A percentile compares a stretch with the other conserved stretches of the same genome.
Conservation (phyloP, 192 early-diverging fungal species). For the Cladochytrium replicatum region DNA sequence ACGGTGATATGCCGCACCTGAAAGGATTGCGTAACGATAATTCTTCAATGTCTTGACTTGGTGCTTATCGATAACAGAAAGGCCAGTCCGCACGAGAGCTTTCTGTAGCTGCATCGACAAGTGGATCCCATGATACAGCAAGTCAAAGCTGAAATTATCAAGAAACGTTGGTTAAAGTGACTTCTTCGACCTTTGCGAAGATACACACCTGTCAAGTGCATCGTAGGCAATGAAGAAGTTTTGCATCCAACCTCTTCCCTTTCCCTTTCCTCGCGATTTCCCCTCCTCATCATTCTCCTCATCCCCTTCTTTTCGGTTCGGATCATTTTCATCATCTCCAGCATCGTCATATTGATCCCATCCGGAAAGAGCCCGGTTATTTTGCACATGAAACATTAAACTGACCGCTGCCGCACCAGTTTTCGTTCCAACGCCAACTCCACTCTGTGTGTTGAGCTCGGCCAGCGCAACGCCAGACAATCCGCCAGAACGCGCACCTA, state of each 20-base stretch:
- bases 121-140: slow-evolving; percentile 56
- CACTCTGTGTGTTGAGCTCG: slow-evolving; percentile 9
- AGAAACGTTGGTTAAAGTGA: slow-evolving; percentile 2
- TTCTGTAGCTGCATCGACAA: slow-evolving; percentile 67
- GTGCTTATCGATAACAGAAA: slow-evolving; percentile 71
- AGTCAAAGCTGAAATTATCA: slow-evolving; percentile 24
- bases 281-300: slow-evolving; percentile 16
- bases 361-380: background rate
- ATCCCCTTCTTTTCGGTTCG: slow-evolving; percentile 16
- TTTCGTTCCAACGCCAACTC: slow-evolving; percentile 33
- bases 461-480: background rate
- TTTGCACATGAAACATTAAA: too few species aligned
- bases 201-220: slow-evolving; percentile 49
- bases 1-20: slow-evolving; percentile 45
- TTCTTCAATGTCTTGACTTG: slow-evolving; percentile 58
- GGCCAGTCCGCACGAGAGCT: slow-evolving; percentile 65
- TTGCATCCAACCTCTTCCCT: slow-evolving; percentile 44
- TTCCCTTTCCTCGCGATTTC: slow-evolving; percentile 11
- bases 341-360: slow-evolving; percentile 15
- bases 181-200: slow-evolving; percentile 2
- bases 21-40: slow-evolving; percentile 67
- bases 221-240: slow-evolving; percentile 90
- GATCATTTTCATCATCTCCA: slow-evolving; percentile 7
- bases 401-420: slow-evolving; percentile 29
- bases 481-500: slow-evolving; percentile 3